Conservation (phyloP, 2,329 filamentous ascomycete species). For the Ophiocordyceps camponoti-floridani region DNA sequence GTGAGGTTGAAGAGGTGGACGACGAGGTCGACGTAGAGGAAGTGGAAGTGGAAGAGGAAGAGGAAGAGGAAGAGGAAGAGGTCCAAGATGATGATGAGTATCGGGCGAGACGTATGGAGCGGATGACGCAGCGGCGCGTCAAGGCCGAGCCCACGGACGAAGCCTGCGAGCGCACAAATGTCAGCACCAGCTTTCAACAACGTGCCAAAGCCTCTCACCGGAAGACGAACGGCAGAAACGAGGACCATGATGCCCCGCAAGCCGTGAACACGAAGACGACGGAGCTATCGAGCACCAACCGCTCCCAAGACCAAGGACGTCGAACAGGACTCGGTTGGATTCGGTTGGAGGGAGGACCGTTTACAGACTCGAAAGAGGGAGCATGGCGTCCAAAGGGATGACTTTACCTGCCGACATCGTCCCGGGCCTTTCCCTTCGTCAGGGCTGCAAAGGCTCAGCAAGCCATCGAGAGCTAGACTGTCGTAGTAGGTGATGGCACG, state of each 20-base stretch:
- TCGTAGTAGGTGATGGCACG: not conserved
- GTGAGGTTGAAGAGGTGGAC: not conserved
- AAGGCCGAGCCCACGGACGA: conserved; percentile 4
- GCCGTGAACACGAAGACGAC: not conserved
- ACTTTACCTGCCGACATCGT: too few species aligned
- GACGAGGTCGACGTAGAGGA: not conserved
- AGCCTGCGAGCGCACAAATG: not conserved
- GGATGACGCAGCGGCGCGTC: conserved; percentile 4
- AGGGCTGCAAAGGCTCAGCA: too few species aligned
- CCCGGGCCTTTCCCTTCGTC: too few species aligned
- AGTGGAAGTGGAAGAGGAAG: not conserved
- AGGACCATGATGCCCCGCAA: not conserved
- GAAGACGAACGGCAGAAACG: not conserved
- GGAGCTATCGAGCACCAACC: too few species aligned
- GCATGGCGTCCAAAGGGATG: too few species aligned
- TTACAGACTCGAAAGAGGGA: not conserved
- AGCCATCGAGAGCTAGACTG: too few species aligned
- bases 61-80: not conserved
- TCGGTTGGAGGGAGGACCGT: not conserved
- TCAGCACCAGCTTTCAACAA: too few species aligned
- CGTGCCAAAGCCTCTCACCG: not conserved
- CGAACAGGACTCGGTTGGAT: too few species aligned
- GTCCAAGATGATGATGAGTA: not conserved
- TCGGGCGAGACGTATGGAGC: not conserved
- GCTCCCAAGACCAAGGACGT: too few species aligned